Evolutionary conservation across 2,329 filamentous ascomycete genomes (phyloP).

Genomic region (Fusarium algeriense): DNA sequence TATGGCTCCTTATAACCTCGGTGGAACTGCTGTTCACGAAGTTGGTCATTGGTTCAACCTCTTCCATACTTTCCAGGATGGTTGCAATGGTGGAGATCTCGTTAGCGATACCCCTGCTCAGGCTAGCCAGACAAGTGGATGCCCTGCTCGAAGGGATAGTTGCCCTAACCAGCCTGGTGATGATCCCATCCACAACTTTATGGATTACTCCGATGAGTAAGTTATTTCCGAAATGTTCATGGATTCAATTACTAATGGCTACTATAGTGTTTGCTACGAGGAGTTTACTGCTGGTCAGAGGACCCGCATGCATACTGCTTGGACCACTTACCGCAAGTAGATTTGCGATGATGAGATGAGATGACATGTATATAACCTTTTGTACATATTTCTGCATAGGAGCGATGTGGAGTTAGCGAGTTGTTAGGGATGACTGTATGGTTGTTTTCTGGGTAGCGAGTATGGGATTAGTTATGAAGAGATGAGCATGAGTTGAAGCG

Average conservation of each 20-base stretch:
- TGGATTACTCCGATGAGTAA: slow-evolving; percentile 59
- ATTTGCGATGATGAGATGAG: not conserved
- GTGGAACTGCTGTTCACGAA: slow-evolving; percentile 51
- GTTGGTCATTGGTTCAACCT: slow-evolving; percentile 59
- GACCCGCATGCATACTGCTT: slow-evolving; percentile 41
- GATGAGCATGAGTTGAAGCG: not conserved
- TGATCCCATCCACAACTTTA: slow-evolving; percentile 55
- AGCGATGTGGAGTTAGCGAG: not conserved
- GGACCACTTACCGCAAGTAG: slow-evolving; percentile 35
- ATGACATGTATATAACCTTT: slow-evolving; percentile 1
- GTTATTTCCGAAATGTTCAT: not conserved
- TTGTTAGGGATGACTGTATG: not conserved
- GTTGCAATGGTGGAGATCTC: slow-evolving; percentile 53
- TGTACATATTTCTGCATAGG: not conserved
- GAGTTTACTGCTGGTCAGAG: slow-evolving; percentile 43
- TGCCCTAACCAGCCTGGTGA: slow-evolving; percentile 50
- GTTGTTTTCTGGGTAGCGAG: not conserved
- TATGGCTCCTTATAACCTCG: slow-evolving; percentile 49
- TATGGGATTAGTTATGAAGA: not conserved
- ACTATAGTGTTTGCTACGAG: slow-evolving; percentile 37
- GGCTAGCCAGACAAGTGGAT: slow-evolving; percentile 49
- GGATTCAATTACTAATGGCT: fast-evolving
- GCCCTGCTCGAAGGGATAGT: slow-evolving; percentile 52
- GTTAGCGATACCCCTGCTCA: slow-evolving; percentile 58
- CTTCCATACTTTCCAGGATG: slow-evolving; percentile 57